phyloP scores from a whole-genome alignment of 2,329 filamentous ascomycete genomes.

The Aspergillus ibericus region DNA sequence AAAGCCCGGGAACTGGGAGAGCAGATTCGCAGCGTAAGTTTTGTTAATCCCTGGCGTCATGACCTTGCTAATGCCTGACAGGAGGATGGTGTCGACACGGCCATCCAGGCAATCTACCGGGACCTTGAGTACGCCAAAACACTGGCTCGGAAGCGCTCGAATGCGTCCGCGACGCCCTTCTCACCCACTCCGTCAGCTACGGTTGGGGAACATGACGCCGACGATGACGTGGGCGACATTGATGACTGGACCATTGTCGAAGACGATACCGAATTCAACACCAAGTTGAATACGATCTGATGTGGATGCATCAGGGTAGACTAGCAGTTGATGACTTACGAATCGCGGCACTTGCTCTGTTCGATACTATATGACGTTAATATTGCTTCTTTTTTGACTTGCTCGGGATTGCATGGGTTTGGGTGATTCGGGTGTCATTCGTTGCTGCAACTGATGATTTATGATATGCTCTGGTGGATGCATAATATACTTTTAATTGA shows the following conservation, averaged over 20 bases:
- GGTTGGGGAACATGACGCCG: slow-evolving; percentile 40
- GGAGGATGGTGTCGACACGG: slow-evolving; percentile 87
- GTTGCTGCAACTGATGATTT: neutral
- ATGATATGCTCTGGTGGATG: neutral
- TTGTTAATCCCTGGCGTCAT: neutral
- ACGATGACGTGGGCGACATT: slow-evolving; percentile 62
- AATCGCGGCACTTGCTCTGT: slow-evolving; percentile 2
- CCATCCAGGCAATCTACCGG: slow-evolving; percentile 89
- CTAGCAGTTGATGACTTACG: slow-evolving; percentile 9
- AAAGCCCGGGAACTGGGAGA: slow-evolving; percentile 82
- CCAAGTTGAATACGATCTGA: slow-evolving; percentile 33
- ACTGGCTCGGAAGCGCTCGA: slow-evolving; percentile 66
- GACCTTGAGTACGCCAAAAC: slow-evolving; percentile 90
- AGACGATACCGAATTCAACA: slow-evolving; percentile 52
- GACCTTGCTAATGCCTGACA: slow-evolving; percentile 42
- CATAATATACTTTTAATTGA: slow-evolving; percentile 3
- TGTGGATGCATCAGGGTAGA: slow-evolving; percentile 12
- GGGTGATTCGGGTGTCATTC: neutral
- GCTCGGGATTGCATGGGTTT: neutral
- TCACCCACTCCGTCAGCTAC: slow-evolving; percentile 36
- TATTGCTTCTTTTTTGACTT: neutral
- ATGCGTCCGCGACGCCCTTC: slow-evolving; percentile 36
- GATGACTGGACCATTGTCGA: slow-evolving; percentile 93
- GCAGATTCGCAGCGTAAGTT: slow-evolving; percentile 77
- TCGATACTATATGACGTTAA: neutral